Percentiles rank a stretch among this genome's conserved stretches.
phyloP scores from a whole-genome alignment of 352 stramenopile genomes.

The Globisporangium canariense region DNA sequence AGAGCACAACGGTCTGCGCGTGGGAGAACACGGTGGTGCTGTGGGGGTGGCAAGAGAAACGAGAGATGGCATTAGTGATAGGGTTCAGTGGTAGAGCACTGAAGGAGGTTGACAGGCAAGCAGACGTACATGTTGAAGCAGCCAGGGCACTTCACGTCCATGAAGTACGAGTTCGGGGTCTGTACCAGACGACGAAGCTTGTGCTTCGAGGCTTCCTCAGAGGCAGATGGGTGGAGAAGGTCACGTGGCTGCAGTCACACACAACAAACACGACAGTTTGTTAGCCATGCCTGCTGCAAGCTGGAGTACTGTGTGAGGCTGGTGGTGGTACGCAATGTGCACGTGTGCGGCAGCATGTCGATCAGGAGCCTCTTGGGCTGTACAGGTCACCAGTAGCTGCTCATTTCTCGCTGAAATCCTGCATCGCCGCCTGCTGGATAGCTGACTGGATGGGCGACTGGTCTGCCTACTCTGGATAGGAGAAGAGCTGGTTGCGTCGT shows the following conservation, averaged over 20 bases:
- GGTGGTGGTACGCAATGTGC: no score
- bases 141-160: slow-evolving; percentile 99
- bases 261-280: slow-evolving; percentile 9
- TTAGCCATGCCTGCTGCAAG: slow-evolving; percentile 10
- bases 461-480: neutral
- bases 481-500: neutral
- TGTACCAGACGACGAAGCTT: slow-evolving; percentile 99
- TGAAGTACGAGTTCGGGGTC: slow-evolving; percentile 98
- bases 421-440: neutral
- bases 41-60: neutral
- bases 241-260: slow-evolving; percentile 73
- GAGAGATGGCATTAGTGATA: neutral
- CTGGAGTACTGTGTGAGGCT: neutral
- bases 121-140: slow-evolving; percentile 97
- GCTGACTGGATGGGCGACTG: neutral
- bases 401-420: neutral
- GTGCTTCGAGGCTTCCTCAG: slow-evolving; percentile 96
- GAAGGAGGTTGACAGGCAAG: neutral
- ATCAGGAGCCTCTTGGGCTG: neutral
- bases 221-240: slow-evolving; percentile 95
- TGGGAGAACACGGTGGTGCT: slow-evolving; percentile 99
- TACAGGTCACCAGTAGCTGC: neutral
- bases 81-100: neutral
- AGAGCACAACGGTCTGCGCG: slow-evolving; percentile 98
- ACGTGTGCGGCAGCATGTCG: neutral